A percentile compares a stretch with the other conserved stretches of the same genome.
phyloP scores from a whole-genome alignment of 257 asterid species.

The Gentiana straminea region DNA sequence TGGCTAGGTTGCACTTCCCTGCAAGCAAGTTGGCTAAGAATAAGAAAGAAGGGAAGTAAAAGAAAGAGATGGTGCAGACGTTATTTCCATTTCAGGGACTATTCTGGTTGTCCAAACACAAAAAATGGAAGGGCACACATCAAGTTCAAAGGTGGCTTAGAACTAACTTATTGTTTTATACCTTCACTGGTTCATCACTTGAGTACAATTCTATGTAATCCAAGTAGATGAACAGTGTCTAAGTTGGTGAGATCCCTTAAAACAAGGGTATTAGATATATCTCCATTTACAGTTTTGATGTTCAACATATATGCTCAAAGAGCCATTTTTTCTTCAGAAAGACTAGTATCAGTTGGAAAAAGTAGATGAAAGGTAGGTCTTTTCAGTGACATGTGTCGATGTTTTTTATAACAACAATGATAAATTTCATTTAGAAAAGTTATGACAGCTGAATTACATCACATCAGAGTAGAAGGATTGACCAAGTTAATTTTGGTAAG shows the following conservation, averaged over 20 bases:
- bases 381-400: too few relatives aligned
- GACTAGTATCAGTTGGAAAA: not conserved
- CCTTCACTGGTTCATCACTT: constrained; percentile 19
- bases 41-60: constrained; percentile 4
- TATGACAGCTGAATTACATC: too few relatives aligned
- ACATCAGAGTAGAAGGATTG: too few relatives aligned
- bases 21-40: constrained; percentile 21
- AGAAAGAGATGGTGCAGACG: constrained; percentile 15
- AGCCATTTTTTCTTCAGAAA: constrained; percentile 26
- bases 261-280: constrained; percentile 21
- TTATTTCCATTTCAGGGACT: constrained; percentile 15
- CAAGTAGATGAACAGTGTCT: constrained; percentile 18
- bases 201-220: constrained; percentile 23
- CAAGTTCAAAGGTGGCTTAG: not conserved
- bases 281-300: constrained; percentile 11
- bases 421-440: too few relatives aligned
- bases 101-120: constrained; percentile 17
- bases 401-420: too few relatives aligned
- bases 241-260: constrained; percentile 16
- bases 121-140: constrained; percentile 8
- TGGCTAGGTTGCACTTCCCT: constrained; percentile 24
- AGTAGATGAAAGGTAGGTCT: too few relatives aligned
- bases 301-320: constrained; percentile 27
- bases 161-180: constrained; percentile 19
- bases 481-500: too few relatives aligned